Base-by-base conservation (phyloP, 495 filamentous ascomycete genomes). In the Aspergillus coremiiformis region DNA sequence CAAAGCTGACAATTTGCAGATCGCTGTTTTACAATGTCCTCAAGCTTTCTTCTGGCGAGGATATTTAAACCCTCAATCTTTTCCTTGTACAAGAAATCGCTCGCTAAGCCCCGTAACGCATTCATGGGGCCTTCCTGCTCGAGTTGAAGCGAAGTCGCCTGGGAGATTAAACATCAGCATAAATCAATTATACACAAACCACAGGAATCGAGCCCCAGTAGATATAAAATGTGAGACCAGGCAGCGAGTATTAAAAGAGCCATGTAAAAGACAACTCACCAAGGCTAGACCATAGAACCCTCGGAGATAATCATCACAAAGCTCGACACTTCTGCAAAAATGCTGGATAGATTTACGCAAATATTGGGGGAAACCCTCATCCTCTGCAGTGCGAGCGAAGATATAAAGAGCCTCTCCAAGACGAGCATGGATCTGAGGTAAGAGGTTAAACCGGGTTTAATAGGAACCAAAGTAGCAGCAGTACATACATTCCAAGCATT, bases 251-350 rank as follows among this genome's bases (percentile, higher is more conserved):
- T n/a, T n/a, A n/a, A n/a, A n/a, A n/a, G n/a, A n/a, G n/a, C n/a
- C 35, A 15, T 27, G 37, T 30, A 21, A n/a, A 12, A 20, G 26
- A 57, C 9, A 39, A 14, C 81, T 53, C 67, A 94, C 88, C 66
- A 94, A 60, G 62, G 86, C 87, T 50, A 98, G 73, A 20, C 93
- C 93, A 66, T 96, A 97, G 61, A 87, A 91, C 1, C 92, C 93
- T 50, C 93, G 82, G 50, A 97, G 66, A 66, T 96, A 97, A 63
- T 87, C 85, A 51, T 94, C 86, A 64, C 91, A 96, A 24, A 98
- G 79, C 71, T 98, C 93, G 52, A 97, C 80, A 60, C 89, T 93
- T 54, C 93, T 78, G 54, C 87, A 86, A 62, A 93, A 97, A 54
- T 90, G 78, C 53, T 87, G 84, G 45, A 95, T 69, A 6, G 90